Percentiles rank a stretch among this genome's conserved stretches.
Evolutionary conservation across 2,329 filamentous ascomycete species (phyloP).

Genomic region (Blastomyces parvus): DNA sequence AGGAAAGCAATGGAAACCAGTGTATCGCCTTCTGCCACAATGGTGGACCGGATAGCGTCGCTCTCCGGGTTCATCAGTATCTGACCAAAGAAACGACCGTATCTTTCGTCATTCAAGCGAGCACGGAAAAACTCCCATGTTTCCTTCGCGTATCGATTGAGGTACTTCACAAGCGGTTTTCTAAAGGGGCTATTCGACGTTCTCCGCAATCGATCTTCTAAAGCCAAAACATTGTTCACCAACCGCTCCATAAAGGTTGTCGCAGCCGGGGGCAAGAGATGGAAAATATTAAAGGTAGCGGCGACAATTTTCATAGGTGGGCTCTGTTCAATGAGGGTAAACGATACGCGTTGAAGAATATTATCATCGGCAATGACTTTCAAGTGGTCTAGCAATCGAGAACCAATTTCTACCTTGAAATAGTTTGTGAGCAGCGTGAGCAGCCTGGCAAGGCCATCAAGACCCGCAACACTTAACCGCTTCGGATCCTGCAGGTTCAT

Average conservation of each 20-base stretch:
- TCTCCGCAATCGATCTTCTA: conserved; percentile 74
- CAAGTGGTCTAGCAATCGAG: conserved; percentile 85
- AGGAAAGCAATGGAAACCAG: conserved; percentile 58
- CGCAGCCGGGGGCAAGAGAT: conserved; percentile 82
- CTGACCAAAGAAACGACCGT: conserved; percentile 85
- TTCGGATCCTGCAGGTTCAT: conserved; percentile 93
- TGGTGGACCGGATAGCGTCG: conserved; percentile 61
- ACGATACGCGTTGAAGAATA: conserved; percentile 79
- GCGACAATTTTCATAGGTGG: conserved; percentile 88
- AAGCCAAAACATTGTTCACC: conserved; percentile 77
- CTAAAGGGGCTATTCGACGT: conserved; percentile 90
- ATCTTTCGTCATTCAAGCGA: conserved; percentile 72
- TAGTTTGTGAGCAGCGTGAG: conserved; percentile 91
- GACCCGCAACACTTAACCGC: conserved; percentile 73
- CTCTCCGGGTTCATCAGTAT: conserved; percentile 69
- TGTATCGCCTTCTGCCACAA: conserved; percentile 61
- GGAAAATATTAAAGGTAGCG: conserved; percentile 93
- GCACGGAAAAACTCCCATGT: conserved; percentile 71
- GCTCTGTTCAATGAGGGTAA: conserved; percentile 89
- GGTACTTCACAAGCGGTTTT: conserved; percentile 78
- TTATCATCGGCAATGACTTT: conserved; percentile 76
- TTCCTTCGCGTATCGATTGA: conserved; percentile 87
- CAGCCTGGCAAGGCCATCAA: conserved; percentile 83
- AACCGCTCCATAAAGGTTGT: conserved; percentile 84
- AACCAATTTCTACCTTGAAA: conserved; percentile 97